A percentile compares a stretch with the other conserved stretches of the same genome.
Conservation (phyloP, 169 alveolate species). For the Prorocentrum cordatum region DNA sequence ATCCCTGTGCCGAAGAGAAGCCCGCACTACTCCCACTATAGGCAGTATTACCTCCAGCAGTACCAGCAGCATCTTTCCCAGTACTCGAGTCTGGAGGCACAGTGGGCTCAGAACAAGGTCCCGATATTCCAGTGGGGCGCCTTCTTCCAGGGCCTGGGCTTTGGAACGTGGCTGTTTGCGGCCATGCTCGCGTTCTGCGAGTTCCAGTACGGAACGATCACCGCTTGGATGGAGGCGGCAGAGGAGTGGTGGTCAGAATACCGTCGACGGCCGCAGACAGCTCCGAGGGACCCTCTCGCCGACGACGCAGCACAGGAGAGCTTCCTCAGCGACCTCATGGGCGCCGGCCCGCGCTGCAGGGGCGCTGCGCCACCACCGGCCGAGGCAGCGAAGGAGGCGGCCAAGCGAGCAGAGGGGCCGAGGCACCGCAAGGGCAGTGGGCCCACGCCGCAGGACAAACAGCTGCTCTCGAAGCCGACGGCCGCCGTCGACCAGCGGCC, state of each 20-base stretch:
- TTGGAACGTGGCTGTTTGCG: slow-evolving; percentile 12
- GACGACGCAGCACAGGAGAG: too few relatives aligned
- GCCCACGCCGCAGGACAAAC: too few relatives aligned
- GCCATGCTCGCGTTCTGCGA: slow-evolving; percentile 12
- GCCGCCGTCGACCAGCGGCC: too few relatives aligned
- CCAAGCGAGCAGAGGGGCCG: too few relatives aligned
- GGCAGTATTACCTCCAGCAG: slow-evolving; percentile 34
- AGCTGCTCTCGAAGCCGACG: too few relatives aligned
- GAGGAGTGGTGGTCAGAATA: background rate
- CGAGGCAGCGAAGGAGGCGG: too few relatives aligned
- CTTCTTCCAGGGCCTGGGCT: background rate
- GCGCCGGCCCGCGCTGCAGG: too few relatives aligned
- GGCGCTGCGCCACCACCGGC: too few relatives aligned
- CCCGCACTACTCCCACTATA: slow-evolving; percentile 13
- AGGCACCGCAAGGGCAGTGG: too few relatives aligned
- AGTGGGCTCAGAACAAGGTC: slow-evolving; percentile 10
- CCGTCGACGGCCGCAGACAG: too few relatives aligned
- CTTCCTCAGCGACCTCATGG: too few relatives aligned
- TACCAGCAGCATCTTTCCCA: slow-evolving; percentile 45
- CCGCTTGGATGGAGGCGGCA: background rate
- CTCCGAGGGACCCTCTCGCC: too few relatives aligned
- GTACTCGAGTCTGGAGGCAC: slow-evolving; percentile 18
- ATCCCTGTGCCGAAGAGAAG: background rate
- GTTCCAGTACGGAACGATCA: background rate
- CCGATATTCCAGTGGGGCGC: background rate